Base-by-base conservation (phyloP, 768 basidiomycete species). In the Pisolithus orientalis region DNA sequence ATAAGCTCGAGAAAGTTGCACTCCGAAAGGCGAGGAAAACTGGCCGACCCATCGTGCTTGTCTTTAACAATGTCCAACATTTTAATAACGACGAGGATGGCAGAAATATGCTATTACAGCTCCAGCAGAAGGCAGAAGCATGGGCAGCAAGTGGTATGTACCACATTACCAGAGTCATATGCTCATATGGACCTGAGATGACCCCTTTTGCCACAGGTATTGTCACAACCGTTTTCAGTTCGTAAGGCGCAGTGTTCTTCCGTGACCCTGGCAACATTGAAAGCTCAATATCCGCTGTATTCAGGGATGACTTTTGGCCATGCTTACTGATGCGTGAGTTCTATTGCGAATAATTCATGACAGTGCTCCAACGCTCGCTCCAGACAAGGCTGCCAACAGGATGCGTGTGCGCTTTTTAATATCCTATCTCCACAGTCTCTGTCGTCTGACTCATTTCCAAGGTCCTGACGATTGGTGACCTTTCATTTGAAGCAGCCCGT, bases 1-100 rank as follows among this genome's bases (percentile, higher is more conserved):
- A 85, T 65, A 94, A 94, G 63, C 73, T 90, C 3, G 84, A 90
- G 65, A 91, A 94, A 63, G 90, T 93, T 25, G 91, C 91, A 0
- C 74, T 95, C 51, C 70, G 79, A 38, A 79, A 75, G 59, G 75
- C 85, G 38, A 69, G 70, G 39, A 70, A 71, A 53, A 79, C 75
- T 5, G 79, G 81, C 4, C 76, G 81, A 48, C 91, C 92, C 0
- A 72, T 94, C 5, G 83, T 93, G 0, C 72, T 95, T 28, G 80
- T 91, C 43, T 74, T 95, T 62, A 91, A 91, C 70, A 93, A 92
- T 65, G 69, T 83, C 5, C 84, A 88, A 57, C 78, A 77, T 62
- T 84, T 87, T 67, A 78, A 83, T 52, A 87, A 91, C 58, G 81
- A 90, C 57, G 86, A 87, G 9, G 82, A 81, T 27, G 90, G 91